These are phyloP conservation scores for Dictyostelium capitatum DNA, from an alignment of 78 protist genomes.

Conservation along the genomic window DNA sequence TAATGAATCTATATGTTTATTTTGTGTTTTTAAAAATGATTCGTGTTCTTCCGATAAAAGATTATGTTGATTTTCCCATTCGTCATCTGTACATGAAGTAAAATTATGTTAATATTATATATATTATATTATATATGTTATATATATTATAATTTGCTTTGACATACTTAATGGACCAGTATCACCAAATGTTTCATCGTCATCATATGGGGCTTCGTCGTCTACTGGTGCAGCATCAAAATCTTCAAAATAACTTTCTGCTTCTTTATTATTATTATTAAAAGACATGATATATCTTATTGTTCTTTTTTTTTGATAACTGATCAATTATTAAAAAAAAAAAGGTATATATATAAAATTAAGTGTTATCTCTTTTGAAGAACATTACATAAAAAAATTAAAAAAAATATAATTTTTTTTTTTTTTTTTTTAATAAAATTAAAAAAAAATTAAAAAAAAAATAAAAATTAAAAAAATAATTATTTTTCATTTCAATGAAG, in stretches of 20 bases:
- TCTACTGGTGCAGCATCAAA: slow-evolving; percentile 22
- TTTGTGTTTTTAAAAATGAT: not conserved
- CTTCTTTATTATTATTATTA: slow-evolving; percentile 1
- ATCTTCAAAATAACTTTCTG: slow-evolving; percentile 33
- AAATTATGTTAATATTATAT: not conserved
- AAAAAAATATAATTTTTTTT: no score
- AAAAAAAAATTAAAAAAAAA: no score
- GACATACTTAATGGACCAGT: slow-evolving; percentile 78
- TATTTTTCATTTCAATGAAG: not conserved
- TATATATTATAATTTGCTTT: not conserved
- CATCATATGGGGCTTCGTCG: slow-evolving; percentile 41
- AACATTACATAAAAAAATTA: no score
- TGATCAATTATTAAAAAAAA: no score
- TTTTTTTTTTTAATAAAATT: no score
- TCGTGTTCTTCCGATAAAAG: slow-evolving; percentile 59
- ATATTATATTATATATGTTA: not conserved
- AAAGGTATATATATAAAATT: not conserved
- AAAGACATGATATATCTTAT: slow-evolving; percentile 5
- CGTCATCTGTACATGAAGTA: slow-evolving; percentile 47
- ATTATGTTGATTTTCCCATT: slow-evolving; percentile 65
- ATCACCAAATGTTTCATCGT: slow-evolving; percentile 85
- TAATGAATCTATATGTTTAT: not conserved
- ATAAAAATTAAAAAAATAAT: no score
- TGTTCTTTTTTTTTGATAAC: not conserved
- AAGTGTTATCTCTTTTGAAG: not conserved